phyloP scores from a whole-genome alignment of 164 flowering plant species.

The Buxus sempervirens region DNA sequence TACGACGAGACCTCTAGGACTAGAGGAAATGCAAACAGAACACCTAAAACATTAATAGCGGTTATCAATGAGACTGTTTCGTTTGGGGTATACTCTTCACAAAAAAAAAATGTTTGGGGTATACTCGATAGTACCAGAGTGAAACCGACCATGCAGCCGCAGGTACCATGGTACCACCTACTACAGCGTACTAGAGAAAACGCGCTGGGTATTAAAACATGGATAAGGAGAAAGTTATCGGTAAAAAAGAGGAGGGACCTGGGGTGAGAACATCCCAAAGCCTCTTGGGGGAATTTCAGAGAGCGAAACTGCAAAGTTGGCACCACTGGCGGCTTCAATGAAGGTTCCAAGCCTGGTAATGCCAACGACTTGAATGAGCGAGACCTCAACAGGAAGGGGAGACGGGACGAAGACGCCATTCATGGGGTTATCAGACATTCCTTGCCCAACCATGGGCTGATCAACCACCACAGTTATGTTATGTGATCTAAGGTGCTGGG shows the following conservation, averaged over 20 bases:
- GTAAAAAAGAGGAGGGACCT: constrained; percentile 23
- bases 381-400: constrained; percentile 60
- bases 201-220: background rate
- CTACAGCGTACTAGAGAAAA: no score
- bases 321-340: constrained; percentile 74
- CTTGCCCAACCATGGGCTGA: constrained; percentile 71
- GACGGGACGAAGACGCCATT: constrained; percentile 69
- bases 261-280: constrained; percentile 32
- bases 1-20: no score
- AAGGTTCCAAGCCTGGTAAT: constrained; percentile 58
- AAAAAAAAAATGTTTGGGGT: no score
- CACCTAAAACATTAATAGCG: no score
- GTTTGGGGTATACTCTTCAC: no score
- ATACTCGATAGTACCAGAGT: no score
- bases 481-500: constrained; percentile 36
- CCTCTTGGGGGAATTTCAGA: background rate
- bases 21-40: no score
- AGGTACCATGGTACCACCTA: no score
- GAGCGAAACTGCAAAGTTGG: constrained; percentile 16
- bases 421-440: constrained; percentile 84
- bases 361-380: constrained; percentile 77
- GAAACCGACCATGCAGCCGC: no score
- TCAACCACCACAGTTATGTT: constrained; percentile 46
- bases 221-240: no score
- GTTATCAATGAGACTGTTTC: no score